A percentile compares a stretch with the other conserved stretches of the same genome.
Conservation (phyloP, 31 red algal genomes). For the Odonthalia washingtoniensis region DNA sequence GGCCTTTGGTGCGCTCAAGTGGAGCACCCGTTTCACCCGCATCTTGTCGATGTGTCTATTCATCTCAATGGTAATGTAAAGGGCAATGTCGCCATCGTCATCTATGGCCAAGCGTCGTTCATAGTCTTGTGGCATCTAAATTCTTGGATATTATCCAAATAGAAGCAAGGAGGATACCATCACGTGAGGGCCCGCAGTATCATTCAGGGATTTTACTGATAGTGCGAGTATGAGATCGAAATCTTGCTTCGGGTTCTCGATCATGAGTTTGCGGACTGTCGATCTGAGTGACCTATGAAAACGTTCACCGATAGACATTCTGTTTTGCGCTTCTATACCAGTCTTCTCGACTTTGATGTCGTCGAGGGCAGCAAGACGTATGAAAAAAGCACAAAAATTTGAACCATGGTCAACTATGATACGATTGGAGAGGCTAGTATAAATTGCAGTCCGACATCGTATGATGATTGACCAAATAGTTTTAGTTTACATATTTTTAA, state of each 20-base stretch:
- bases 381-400: slow-evolving; percentile 18
- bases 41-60: too few relatives aligned
- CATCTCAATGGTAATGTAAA: too few relatives aligned
- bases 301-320: slow-evolving; percentile 41
- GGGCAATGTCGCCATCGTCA: too few relatives aligned
- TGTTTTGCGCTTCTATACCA: slow-evolving; percentile 25
- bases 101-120: too few relatives aligned
- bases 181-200: slow-evolving; percentile 27
- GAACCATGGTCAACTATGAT: slow-evolving; percentile 40
- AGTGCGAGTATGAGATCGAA: neutral
- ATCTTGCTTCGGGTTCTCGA: too few relatives aligned
- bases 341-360: slow-evolving; percentile 30
- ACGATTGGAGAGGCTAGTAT: too few relatives aligned
- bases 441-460: too few relatives aligned
- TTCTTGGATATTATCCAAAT: slow-evolving; percentile 28
- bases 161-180: slow-evolving; percentile 43
- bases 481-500: too few relatives aligned
- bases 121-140: neutral
- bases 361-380: neutral
- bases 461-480: too few relatives aligned
- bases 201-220: slow-evolving; percentile 40
- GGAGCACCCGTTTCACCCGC: too few relatives aligned
- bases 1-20: too few relatives aligned
- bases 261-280: slow-evolving; percentile 39
- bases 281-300: slow-evolving; percentile 33